Percentiles rank a stretch among this genome's conserved stretches.
Conservation (phyloP, 2,329 filamentous ascomycete species). For the Colletotrichum filicis region DNA sequence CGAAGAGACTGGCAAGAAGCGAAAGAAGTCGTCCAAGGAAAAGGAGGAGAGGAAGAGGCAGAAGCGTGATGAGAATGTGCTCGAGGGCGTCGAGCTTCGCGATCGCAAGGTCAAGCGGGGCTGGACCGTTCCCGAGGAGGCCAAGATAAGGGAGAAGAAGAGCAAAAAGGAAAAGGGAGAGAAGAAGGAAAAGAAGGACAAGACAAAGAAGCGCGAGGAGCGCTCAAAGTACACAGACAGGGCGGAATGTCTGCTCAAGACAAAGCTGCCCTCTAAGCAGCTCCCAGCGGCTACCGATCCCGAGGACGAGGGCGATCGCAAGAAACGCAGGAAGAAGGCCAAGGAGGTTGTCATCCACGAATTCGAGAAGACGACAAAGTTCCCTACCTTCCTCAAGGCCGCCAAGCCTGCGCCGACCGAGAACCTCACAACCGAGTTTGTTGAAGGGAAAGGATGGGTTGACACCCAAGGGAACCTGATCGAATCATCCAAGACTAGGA, state of each 20-base stretch:
- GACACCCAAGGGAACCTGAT: slow-evolving; percentile 82
- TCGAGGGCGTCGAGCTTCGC: slow-evolving; percentile 77
- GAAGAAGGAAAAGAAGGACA: slow-evolving; percentile 58
- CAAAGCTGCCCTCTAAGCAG: slow-evolving; percentile 65
- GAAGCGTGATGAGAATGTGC: slow-evolving; percentile 62
- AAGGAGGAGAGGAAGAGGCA: slow-evolving; percentile 55
- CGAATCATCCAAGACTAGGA: slow-evolving; percentile 63
- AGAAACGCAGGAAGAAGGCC: slow-evolving; percentile 71
- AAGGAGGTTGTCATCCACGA: slow-evolving; percentile 82
- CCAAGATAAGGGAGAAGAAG: slow-evolving; percentile 59
- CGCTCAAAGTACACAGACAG: slow-evolving; percentile 85
- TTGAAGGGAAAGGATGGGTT: slow-evolving; percentile 90
- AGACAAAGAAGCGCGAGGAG: slow-evolving; percentile 65
- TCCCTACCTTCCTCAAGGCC: slow-evolving; percentile 82
- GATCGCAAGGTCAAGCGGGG: slow-evolving; percentile 86
- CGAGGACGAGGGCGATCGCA: slow-evolving; percentile 54
- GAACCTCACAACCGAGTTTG: slow-evolving; percentile 68
- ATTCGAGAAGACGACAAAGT: slow-evolving; percentile 85
- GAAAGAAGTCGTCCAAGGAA: slow-evolving; percentile 53
- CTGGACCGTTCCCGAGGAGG: slow-evolving; percentile 78
- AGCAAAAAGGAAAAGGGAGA: slow-evolving; percentile 56
- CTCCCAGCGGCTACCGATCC: slow-evolving; percentile 51
- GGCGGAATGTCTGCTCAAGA: slow-evolving; percentile 87
- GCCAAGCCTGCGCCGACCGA: slow-evolving; percentile 53
- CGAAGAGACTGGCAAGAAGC: slow-evolving; percentile 51